Evolutionary conservation across 2,329 filamentous ascomycete species (phyloP).

Genomic region (Verticillium nubilum): DNA sequence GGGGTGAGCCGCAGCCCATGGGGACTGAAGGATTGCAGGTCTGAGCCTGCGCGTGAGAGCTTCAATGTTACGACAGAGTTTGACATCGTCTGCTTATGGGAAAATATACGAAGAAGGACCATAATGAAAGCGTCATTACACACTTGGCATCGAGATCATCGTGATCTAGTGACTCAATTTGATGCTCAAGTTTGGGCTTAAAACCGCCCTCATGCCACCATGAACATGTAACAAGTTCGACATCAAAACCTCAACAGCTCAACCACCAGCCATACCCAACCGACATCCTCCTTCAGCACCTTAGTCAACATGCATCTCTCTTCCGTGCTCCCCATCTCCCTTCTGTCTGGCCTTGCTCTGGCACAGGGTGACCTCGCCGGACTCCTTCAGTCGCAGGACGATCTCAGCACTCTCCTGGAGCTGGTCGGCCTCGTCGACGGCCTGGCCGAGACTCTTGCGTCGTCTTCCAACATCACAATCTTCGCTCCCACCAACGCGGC

Average conservation of each 20-base stretch:
- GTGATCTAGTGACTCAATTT: not conserved
- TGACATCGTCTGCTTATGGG: not conserved
- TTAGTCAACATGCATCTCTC: not conserved
- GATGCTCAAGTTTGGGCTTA: not conserved
- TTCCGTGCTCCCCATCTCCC: not conserved
- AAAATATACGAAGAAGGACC: not conserved
- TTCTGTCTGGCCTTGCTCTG: slow-evolving; percentile 1
- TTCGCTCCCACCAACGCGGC: slow-evolving; percentile 29
- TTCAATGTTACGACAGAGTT: not conserved
- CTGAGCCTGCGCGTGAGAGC: not conserved
- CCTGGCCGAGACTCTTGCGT: slow-evolving; percentile 22
- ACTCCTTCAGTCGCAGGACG: slow-evolving; percentile 15
- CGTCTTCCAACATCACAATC: slow-evolving; percentile 26
- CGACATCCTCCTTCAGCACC: not conserved
- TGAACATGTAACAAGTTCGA: not conserved
- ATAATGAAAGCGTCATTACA: not conserved
- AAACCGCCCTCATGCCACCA: too few relatives aligned
- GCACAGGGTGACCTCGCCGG: slow-evolving; percentile 14
- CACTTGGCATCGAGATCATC: not conserved
- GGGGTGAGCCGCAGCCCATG: not conserved
- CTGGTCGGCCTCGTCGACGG: slow-evolving; percentile 17
- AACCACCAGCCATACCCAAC: not conserved
- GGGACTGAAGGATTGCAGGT: not conserved
- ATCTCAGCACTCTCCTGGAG: slow-evolving; percentile 17
- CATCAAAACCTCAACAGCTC: not conserved